phyloP scores from a whole-genome alignment of 768 basidiomycete genomes.

The Neoboletus brunneissimus region DNA sequence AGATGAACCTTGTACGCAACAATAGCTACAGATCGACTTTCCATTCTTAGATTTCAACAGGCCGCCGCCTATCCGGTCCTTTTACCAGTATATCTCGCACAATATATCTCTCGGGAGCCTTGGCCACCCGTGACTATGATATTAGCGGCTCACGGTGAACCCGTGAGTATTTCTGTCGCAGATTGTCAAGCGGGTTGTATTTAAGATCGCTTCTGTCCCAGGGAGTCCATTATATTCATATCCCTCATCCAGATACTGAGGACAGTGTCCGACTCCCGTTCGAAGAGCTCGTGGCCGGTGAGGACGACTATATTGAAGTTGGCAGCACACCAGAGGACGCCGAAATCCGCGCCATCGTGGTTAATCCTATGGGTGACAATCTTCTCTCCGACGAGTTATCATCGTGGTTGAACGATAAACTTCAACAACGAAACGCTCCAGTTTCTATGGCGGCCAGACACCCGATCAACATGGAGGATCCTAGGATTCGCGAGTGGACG shows the following conservation, averaged over 20 bases:
- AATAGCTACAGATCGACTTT: background rate
- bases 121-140: slow-evolving; percentile 31
- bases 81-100: slow-evolving; percentile 59
- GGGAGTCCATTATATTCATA: slow-evolving; percentile 29
- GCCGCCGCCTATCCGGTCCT: slow-evolving; percentile 61
- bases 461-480: slow-evolving; percentile 32
- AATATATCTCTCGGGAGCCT: slow-evolving; percentile 39
- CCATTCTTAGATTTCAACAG: slow-evolving; percentile 31
- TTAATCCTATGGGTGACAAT: slow-evolving; percentile 22
- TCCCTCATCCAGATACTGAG: slow-evolving; percentile 18
- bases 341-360: slow-evolving; percentile 16
- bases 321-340: slow-evolving; percentile 13
- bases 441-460: slow-evolving; percentile 19
- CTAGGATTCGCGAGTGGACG: slow-evolving; percentile 41
- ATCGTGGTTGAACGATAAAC: slow-evolving; percentile 30
- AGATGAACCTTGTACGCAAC: slow-evolving; percentile 43
- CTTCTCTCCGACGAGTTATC: slow-evolving; percentile 36
- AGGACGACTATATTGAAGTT: slow-evolving; percentile 24
- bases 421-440: slow-evolving; percentile 20
- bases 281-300: slow-evolving; percentile 19
- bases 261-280: slow-evolving; percentile 21
- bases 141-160: slow-evolving; percentile 25
- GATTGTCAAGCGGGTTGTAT: background rate
- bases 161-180: slow-evolving; percentile 15
- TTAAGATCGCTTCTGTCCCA: slow-evolving; percentile 2